Evolutionary conservation across 176 grass and related monocot genomes (phyloP).

Genomic region (Lolium multiflorum): DNA sequence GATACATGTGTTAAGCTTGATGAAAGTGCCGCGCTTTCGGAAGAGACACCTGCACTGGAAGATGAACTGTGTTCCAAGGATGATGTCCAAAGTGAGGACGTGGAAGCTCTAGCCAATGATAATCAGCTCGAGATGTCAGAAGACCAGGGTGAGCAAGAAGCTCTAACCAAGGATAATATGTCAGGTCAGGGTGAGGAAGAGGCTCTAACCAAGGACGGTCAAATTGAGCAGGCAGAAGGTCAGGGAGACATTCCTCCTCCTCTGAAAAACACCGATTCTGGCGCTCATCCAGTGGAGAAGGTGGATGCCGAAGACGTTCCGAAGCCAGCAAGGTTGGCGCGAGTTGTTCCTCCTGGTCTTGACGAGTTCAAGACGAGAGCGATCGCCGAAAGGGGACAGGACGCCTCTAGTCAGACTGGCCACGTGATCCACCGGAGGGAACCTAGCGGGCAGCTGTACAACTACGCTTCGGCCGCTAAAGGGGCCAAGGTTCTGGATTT

Average conservation of each 20-base stretch:
- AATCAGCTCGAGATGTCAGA: conserved; percentile 31
- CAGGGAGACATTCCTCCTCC: conserved; percentile 18
- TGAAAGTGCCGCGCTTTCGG: conserved; percentile 35
- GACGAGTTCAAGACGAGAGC: conserved; percentile 93
- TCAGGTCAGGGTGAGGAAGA: neutral
- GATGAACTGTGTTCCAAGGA: conserved; percentile 38
- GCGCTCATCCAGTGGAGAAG: conserved; percentile 39
- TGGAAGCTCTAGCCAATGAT: conserved; percentile 38
- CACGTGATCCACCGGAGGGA: conserved; percentile 84
- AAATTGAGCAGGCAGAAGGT: conserved; percentile 34
- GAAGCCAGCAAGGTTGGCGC: conserved; percentile 56
- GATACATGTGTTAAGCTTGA: conserved; percentile 39
- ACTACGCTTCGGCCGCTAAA: conserved; percentile 87
- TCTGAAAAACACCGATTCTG: conserved; percentile 18
- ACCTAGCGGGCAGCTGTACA: conserved; percentile 90
- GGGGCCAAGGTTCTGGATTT: conserved; percentile 83
- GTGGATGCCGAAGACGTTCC: conserved; percentile 53
- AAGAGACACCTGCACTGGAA: conserved; percentile 32
- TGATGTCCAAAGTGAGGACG: conserved; percentile 16
- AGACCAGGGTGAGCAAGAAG: conserved; percentile 6
- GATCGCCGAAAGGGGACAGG: conserved; percentile 63
- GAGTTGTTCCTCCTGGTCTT: conserved; percentile 64
- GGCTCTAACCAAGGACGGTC: conserved; percentile 26
- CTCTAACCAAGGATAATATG: conserved; percentile 8
- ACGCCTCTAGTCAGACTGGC: conserved; percentile 52